phyloP scores from a whole-genome alignment of 139 green algal genomes.

The Microglena sp. region DNA sequence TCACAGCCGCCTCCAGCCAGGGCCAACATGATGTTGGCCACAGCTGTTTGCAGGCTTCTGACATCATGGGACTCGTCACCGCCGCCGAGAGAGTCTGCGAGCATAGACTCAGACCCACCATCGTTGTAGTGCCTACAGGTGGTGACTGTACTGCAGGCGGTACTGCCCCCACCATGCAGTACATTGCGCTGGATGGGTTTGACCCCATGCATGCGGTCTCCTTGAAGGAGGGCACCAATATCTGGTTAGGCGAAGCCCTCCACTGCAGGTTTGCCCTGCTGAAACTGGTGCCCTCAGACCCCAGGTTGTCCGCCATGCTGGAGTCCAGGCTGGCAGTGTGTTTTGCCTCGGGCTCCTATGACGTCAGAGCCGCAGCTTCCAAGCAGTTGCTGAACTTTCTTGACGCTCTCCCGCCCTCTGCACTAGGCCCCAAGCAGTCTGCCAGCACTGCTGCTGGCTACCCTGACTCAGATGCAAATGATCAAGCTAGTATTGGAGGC shows the following conservation, averaged over 20 bases:
- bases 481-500: too few species aligned
- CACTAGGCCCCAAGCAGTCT: too few species aligned
- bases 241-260: constrained; percentile 20
- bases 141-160: neutral
- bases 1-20: too few species aligned
- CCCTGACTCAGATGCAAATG: too few species aligned
- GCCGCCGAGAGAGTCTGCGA: too few species aligned
- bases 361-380: constrained; percentile 40
- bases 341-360: constrained; percentile 28
- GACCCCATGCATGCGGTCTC: constrained; percentile 31
- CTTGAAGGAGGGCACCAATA: constrained; percentile 25
- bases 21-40: too few species aligned
- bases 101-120: too few species aligned
- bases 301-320: constrained; percentile 1
- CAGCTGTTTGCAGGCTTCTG: too few species aligned
- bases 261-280: constrained; percentile 1
- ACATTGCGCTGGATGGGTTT: neutral
- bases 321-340: constrained; percentile 17
- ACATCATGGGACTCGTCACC: too few species aligned
- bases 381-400: constrained; percentile 26
- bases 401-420: neutral
- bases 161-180: neutral
- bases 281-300: too few species aligned
- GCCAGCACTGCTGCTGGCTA: too few species aligned
- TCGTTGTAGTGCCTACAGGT: too few species aligned